Base-by-base conservation (phyloP, 768 basidiomycete genomes). In the Neoboletus subvelutipes region DNA sequence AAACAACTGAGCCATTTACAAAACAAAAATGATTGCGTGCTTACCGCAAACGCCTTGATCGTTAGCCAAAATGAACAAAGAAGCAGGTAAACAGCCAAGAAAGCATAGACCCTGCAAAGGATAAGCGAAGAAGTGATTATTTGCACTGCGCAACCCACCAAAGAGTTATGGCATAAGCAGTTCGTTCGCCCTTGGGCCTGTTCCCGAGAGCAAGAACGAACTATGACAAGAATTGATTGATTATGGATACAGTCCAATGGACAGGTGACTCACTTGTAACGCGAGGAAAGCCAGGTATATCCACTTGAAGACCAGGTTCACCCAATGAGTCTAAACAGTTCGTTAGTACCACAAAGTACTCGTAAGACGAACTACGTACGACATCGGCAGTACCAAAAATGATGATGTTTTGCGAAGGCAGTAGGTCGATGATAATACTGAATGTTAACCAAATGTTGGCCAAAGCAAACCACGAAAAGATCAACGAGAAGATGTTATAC, bases 381-480 rank as follows among this genome's bases (percentile, higher is more conserved):
- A 92, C 71, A 6, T 67, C 76, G 0, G 67, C 74, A 31, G 84
- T 94, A 42, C 91, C 92, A 60, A 97, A 97, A 51, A 94, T 75
- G 45, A 76, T 58, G 56, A 85, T 79, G 0, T 57, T 11, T 34
- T 72, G 65, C 70, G 77, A 50, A 55, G 90, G 89, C 15, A 94
- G 79, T 41, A 97, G 81, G 65, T 94, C 86, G 79, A 96, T 92
- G 71, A 96, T 92, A 74, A 96, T 95, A 58, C 86, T 87, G 80
- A 96, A 96, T n/a, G 91, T 95, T 56, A 97, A 77, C 92, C 92
- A 97, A 43, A 95, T 77, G 68, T 95, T 95, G 61, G 93, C 92
- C 56, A 94, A 73, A 3, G 92, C 86, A 75, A 97, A 96, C 92
- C 93, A 98, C 10, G 90, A 86, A 77, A 98, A 95, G 63, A 94